A percentile compares a stretch with the other conserved stretches of the same genome.
Conservation (phyloP, 1,139 yeast genomes). For the Wickerhamomyces sp. region DNA sequence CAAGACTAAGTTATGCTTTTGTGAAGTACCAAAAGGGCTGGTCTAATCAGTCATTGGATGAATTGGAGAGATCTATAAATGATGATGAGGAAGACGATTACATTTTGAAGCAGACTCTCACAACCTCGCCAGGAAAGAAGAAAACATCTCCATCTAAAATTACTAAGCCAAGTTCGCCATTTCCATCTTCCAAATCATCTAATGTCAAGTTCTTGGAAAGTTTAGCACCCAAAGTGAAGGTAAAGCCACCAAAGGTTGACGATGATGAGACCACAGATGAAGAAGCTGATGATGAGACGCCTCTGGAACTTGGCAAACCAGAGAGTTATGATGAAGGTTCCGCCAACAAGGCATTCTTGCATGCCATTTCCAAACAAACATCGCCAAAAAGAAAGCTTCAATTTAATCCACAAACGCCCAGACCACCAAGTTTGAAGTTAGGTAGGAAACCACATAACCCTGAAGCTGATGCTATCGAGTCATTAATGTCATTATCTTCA, state of each 20-base stretch:
- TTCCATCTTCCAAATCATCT: not conserved
- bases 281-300: not conserved
- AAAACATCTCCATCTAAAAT: slow-evolving; percentile 1
- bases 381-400: slow-evolving; percentile 1
- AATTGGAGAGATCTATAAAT: slow-evolving; percentile 28
- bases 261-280: slow-evolving; percentile 2
- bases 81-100: slow-evolving; percentile 8
- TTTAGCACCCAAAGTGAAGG: not conserved
- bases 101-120: not conserved
- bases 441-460: slow-evolving; percentile 17
- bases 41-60: slow-evolving; percentile 33
- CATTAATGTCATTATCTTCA: slow-evolving; percentile 40
- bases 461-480: slow-evolving; percentile 42
- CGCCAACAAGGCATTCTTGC: not conserved
- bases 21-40: slow-evolving; percentile 39
- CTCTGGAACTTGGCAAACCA: not conserved
- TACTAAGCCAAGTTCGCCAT: not conserved
- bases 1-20: slow-evolving; percentile 41
- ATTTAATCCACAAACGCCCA: not conserved
- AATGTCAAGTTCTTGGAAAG: not conserved
- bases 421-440: not conserved
- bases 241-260: not conserved
- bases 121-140: not conserved
- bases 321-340: slow-evolving; percentile 1
- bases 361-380: slow-evolving; percentile 1